Evolutionary conservation across 352 stramenopile genomes (phyloP).

Genomic region (Elongisporangium anandrum): DNA sequence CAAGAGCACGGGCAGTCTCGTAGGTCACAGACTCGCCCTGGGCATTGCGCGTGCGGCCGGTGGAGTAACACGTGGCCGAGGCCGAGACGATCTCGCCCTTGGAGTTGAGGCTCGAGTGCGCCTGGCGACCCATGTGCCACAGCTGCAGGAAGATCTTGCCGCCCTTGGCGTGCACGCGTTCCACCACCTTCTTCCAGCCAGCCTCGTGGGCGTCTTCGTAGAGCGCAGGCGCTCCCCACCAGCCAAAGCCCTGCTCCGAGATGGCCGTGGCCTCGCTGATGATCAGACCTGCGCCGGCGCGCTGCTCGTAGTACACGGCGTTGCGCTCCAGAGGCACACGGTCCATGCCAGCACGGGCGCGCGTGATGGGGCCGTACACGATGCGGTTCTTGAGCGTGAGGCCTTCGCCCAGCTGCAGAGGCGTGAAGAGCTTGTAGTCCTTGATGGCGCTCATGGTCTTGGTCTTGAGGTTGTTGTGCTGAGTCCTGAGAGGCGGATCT

Average conservation of each 20-base stretch:
- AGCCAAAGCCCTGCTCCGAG: slow-evolving; percentile 20
- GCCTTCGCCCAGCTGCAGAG: slow-evolving; percentile 11
- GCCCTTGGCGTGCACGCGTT: slow-evolving; percentile 59
- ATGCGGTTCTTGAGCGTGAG: slow-evolving; percentile 40
- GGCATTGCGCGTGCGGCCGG: too few species aligned
- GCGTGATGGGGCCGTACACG: slow-evolving; percentile 30
- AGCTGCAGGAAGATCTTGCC: slow-evolving; percentile 64
- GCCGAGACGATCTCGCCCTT: slow-evolving; percentile 10
- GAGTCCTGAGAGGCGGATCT: too few species aligned
- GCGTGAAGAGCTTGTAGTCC: slow-evolving; percentile 27
- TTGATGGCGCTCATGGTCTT: slow-evolving; percentile 8
- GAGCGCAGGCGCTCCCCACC: slow-evolving; percentile 31
- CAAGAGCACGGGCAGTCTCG: slow-evolving; percentile 13
- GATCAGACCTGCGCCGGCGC: slow-evolving; percentile 32
- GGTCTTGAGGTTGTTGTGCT: too few species aligned
- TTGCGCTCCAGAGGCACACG: slow-evolving; percentile 17
- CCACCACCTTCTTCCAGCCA: slow-evolving; percentile 40
- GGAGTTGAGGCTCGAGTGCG: slow-evolving; percentile 31
- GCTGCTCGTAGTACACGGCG: slow-evolving; percentile 36
- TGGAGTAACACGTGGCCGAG: too few species aligned
- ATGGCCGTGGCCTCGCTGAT: slow-evolving; percentile 37
- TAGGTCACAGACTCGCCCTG: too few species aligned
- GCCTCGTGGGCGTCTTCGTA: slow-evolving; percentile 29
- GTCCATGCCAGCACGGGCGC: slow-evolving; percentile 13
- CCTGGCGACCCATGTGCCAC: slow-evolving; percentile 58